A percentile compares a stretch with the other conserved stretches of the same genome.
phyloP scores from a whole-genome alignment of 163 green algal genomes.

The Chlorella variabilis region DNA sequence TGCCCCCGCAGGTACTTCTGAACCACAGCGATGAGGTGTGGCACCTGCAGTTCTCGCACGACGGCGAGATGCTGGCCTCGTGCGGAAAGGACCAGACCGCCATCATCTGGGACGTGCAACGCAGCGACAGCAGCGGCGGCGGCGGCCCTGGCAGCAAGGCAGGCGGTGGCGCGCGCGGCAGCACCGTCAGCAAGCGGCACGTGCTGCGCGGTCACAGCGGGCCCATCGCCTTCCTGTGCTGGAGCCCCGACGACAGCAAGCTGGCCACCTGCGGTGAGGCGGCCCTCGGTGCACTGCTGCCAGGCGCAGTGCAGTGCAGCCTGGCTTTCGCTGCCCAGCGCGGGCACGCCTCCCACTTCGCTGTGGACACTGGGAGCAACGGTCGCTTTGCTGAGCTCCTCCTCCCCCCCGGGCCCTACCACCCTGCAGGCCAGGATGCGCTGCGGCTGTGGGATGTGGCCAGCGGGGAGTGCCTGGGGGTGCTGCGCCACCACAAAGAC shows the following conservation, averaged over 20 bases:
- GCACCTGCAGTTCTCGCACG: conserved; percentile 88
- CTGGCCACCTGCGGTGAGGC: conserved; percentile 80
- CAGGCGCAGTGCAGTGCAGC: neutral
- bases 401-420: too few species aligned
- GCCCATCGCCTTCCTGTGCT: conserved; percentile 63
- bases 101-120: conserved; percentile 67
- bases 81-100: conserved; percentile 78
- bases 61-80: conserved; percentile 77
- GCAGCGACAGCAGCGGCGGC: neutral
- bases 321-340: neutral
- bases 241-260: conserved; percentile 67
- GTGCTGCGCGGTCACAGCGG: conserved; percentile 62
- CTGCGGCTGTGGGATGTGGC: conserved; percentile 80
- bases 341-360: too few species aligned
- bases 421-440: conserved; percentile 59
- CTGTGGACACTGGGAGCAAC: too few species aligned
- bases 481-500: conserved; percentile 70
- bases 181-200: conserved; percentile 25
- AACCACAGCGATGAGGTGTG: conserved; percentile 91
- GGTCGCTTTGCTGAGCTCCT: too few species aligned
- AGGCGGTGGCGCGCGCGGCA: neutral
- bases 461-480: conserved; percentile 58
- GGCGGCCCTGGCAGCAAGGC: neutral
- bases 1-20: conserved; percentile 69
- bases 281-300: neutral